phyloP scores from a whole-genome alignment of 352 stramenopile species.

The Globisporangium perplexum region DNA sequence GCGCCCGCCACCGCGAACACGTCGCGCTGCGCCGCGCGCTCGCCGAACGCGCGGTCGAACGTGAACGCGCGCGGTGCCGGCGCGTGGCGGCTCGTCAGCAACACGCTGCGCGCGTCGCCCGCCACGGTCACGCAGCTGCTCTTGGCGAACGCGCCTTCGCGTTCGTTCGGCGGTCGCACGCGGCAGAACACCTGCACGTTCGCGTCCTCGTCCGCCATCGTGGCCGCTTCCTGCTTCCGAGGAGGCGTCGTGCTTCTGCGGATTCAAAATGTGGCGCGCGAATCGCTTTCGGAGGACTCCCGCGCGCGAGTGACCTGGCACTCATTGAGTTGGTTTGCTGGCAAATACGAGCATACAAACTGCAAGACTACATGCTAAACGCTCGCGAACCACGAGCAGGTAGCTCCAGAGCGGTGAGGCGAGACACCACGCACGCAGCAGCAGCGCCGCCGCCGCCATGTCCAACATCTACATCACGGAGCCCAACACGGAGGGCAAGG shows the following conservation, averaged over 20 bases:
- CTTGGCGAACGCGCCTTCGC: constrained; percentile 32
- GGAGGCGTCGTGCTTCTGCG: too few relatives aligned
- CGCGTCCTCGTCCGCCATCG: constrained; percentile 24
- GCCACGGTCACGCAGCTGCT: constrained; percentile 39
- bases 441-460: constrained; percentile 50
- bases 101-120: constrained; percentile 36
- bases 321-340: too few relatives aligned
- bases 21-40: constrained; percentile 87
- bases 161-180: constrained; percentile 76
- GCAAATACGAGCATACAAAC: too few relatives aligned
- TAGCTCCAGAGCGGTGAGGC: background rate
- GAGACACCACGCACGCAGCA: too few relatives aligned
- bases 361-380: background rate
- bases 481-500: constrained; percentile 92
- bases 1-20: constrained; percentile 86
- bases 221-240: too few relatives aligned
- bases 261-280: background rate
- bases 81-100: constrained; percentile 46
- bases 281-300: background rate
- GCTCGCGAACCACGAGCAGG: background rate
- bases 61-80: constrained; percentile 50
- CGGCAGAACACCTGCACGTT: constrained; percentile 88
- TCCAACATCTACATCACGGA: constrained; percentile 97
- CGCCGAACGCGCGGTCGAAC: constrained; percentile 90
- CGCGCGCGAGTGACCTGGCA: too few relatives aligned